Evolutionary conservation across 257 asterid species (phyloP).

Genomic region (Rhazya stricta): DNA sequence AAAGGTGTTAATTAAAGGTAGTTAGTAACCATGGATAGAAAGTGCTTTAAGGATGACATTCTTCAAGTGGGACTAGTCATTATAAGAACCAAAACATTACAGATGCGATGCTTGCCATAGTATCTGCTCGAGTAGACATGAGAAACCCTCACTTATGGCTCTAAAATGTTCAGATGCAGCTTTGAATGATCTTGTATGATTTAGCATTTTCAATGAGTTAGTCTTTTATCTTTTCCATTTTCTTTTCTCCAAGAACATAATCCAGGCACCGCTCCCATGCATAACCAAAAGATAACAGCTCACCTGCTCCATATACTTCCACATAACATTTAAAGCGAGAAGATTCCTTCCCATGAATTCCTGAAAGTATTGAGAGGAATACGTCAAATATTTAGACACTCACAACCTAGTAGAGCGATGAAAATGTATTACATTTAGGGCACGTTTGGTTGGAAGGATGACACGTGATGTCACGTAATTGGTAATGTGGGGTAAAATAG

Average conservation of each 20-base stretch:
- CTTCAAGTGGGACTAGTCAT: background rate
- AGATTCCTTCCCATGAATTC: slow-evolving; percentile 98
- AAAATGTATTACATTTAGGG: background rate
- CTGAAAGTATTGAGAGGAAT: slow-evolving; percentile 29
- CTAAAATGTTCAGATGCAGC: background rate
- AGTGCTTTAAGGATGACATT: background rate
- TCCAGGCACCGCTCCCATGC: background rate
- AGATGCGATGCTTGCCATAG: background rate
- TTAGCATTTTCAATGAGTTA: background rate
- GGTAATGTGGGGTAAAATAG: too few species aligned
- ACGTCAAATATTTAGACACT: background rate
- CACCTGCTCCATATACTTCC: slow-evolving; percentile 99
- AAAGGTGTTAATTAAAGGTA: background rate
- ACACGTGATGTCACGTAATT: background rate
- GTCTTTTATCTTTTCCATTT: background rate
- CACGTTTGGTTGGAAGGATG: background rate
- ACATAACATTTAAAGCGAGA: slow-evolving; percentile 94
- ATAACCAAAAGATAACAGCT: slow-evolving; percentile 12
- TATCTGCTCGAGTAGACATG: background rate
- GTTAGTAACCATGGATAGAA: background rate
- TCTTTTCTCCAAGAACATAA: background rate
- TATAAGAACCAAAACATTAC: background rate
- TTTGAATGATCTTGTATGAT: background rate
- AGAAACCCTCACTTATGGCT: background rate
- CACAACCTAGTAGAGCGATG: background rate